Evolutionary conservation across 495 filamentous ascomycete species (phyloP), one percentile per base, ranked within the genome.

Genomic region (Xylaria acuta): DNA sequence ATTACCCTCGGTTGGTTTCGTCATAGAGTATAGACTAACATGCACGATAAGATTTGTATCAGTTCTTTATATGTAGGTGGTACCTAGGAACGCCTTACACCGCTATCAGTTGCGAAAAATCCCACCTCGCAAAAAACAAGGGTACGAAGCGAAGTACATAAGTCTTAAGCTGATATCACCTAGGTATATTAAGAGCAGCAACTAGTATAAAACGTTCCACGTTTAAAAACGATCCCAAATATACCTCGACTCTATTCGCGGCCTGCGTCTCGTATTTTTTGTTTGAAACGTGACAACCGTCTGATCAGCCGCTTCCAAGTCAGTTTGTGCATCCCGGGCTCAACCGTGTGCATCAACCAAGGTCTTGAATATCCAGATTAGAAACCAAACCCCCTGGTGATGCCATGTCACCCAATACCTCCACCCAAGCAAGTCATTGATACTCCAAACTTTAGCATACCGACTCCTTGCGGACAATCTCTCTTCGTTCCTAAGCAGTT

Each of bases 11-110:
- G 60, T 47, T 36, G 16, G 30, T 65, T 34, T 49, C 41, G 41
- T 47, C 20, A 65, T 32, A 41, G 22, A n/a, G 5, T 27, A 43
- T 7, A 64, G 36, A 43, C 38, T 30, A 2, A 40, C 22, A 64
- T 30, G 60, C 60, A 64, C 38, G 34, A 64, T 64, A 64, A 36
- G 38, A 64, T 38, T 8, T 38, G 7, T 64, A 22, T 43, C 60
- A 41, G 22, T 25, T 38, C 34, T 59, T 38, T 7, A 20, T 59
- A 11, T 36, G 14, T 60, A 60, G n/a, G n/a, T n/a, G n/a, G n/a
- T n/a, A n/a, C n/a, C n/a, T 38, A 36, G 18, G 12, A 32, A 16
- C 53, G 25, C 53, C 53, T 32, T 18, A 32, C 18, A 22, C 53
- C 1, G 53, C 27, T 32, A 56, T 56, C 18, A 56, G 14, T 32